Percentiles rank a stretch among this genome's conserved stretches.
Conservation (phyloP, 306 rosid genomes). For the Castanopsis chinensis region DNA sequence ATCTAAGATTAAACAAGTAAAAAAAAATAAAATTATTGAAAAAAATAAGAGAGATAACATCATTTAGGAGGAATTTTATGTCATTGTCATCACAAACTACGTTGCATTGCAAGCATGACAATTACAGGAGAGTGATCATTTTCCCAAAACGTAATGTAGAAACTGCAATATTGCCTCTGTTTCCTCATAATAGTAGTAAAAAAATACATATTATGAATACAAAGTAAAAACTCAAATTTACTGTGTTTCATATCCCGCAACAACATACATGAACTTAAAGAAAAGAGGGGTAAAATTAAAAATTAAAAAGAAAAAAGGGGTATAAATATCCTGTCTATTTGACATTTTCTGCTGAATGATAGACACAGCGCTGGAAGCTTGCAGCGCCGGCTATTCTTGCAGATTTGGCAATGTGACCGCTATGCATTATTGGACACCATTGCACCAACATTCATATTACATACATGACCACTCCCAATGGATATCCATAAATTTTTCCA, state of each 20-base stretch:
- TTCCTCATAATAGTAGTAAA: not conserved
- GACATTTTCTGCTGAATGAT: constrained; percentile 23
- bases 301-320: not conserved
- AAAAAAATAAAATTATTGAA: not conserved
- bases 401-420: constrained; percentile 25
- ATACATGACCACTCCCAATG: constrained; percentile 26
- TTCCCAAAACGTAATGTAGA: not conserved
- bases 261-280: constrained; percentile 12
- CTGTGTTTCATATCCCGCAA: constrained; percentile 13
- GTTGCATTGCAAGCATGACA: not conserved
- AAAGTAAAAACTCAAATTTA: constrained; percentile 20
- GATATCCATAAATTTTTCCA: constrained; percentile 28
- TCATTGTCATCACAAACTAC: not conserved
- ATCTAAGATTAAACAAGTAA: not conserved
- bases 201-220: not conserved
- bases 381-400: constrained; percentile 20
- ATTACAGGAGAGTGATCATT: not conserved
- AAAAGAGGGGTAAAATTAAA: not conserved
- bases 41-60: not conserved
- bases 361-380: constrained; percentile 17
- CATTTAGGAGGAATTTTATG: not conserved
- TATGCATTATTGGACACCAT: constrained; percentile 2
- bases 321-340: constrained; percentile 27
- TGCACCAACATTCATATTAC: constrained; percentile 24
- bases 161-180: not conserved